Conservation (phyloP, 305 asterid genomes). For the Solanum hybrid region DNA sequence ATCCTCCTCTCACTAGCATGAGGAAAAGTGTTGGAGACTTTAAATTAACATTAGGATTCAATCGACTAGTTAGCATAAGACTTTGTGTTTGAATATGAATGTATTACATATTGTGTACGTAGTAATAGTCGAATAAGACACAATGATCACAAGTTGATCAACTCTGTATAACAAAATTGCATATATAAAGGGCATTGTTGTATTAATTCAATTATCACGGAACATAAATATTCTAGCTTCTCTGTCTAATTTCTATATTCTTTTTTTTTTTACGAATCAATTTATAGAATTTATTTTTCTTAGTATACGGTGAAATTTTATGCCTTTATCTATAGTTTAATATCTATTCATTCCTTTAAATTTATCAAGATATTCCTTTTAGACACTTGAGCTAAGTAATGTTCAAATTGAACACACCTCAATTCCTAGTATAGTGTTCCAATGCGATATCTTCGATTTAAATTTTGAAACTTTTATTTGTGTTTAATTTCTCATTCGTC, state of each 20-base stretch:
- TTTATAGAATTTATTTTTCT: too few relatives aligned
- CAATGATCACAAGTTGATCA: not conserved
- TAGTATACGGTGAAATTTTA: not conserved
- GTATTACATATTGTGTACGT: not conserved
- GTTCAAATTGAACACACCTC: not conserved
- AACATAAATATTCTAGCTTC: not conserved
- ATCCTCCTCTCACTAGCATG: not conserved
- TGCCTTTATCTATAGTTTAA: not conserved
- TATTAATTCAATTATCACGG: not conserved
- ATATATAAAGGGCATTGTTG: not conserved
- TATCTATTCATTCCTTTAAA: not conserved
- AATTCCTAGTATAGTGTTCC: not conserved
- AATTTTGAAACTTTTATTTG: not conserved
- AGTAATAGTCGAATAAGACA: not conserved
- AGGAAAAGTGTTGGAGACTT: not conserved
- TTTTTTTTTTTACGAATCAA: too few relatives aligned
- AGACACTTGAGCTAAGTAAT: not conserved
- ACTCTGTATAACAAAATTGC: not conserved
- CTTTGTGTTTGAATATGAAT: not conserved
- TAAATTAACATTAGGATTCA: not conserved
- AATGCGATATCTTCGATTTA: not conserved
- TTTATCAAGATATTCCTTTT: too few relatives aligned
- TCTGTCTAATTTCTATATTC: not conserved
- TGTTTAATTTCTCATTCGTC: not conserved
- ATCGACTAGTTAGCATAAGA: not conserved